Evolutionary conservation across 371 early-diverging fungal genomes (phyloP), one percentile per base, ranked within the genome.

Genomic region (Encephalitozoon hellem): DNA sequence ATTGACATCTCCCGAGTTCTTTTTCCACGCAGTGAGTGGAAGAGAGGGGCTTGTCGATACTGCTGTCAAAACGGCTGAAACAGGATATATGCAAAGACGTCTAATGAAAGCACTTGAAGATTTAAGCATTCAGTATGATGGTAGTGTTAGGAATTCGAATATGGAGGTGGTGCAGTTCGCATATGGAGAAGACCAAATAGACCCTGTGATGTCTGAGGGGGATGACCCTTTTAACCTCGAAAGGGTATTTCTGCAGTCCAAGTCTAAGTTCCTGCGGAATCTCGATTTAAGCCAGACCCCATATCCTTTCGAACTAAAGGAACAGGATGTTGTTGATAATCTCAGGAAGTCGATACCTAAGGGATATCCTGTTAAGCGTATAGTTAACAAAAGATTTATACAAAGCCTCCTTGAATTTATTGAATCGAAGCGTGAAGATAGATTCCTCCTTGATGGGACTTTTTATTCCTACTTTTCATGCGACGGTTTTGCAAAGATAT

Each of bases 21-120:
- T 96, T 72, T 99, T 96, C 89, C 99, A 99, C 87, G 97, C 96
- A 72, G 92, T 94, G 21, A 92, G 94, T 69, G 97, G 99, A 82
- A 91, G 99, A 87, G 99, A 97, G 89, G 99, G 99, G 86, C 87
- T 99, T 74, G 95, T 99, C 67, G 99, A 99, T 87, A 97, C 99
- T 4, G 97, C 99, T 69, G 97, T 99, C 82, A 89, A 89, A 69
- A 97, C 99, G 38, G 97, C 99, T 32, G 97, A 96, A 86, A 96
- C 97, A 0, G 99, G 97, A 76, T 96, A 96, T 82, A 95, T 96
- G 94, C 94, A 94, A 85, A 88, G 98, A 72, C 91, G 97, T 84
- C 86, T 97, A 72, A 94, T 96, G 91, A 97, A 96, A 88, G 86
- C 85, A 25, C 52, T 81, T 28, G 84, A 82, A 72, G 82, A 81